Conservation (phyloP, 805 yeast genomes). For the Lipomyces yamadae region DNA sequence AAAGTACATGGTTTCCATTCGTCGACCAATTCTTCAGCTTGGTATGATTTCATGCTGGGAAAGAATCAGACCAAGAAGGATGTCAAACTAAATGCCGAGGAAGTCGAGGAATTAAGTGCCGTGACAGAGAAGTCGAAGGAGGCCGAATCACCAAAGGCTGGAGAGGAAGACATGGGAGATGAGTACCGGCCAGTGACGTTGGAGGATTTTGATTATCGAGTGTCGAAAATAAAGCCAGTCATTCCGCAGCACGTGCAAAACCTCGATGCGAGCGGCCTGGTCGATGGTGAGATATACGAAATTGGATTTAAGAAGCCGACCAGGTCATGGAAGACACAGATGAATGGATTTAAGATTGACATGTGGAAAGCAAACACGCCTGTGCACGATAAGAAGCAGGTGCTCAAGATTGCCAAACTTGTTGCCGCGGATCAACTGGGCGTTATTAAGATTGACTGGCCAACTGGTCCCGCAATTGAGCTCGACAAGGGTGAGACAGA, state of each 20-base stretch:
- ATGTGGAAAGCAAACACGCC: slow-evolving; percentile 22
- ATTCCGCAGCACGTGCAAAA: background rate
- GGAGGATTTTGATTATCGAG: slow-evolving; percentile 23
- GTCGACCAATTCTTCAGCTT: background rate
- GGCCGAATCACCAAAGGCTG: background rate
- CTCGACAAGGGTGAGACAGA: background rate
- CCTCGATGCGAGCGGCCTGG: background rate
- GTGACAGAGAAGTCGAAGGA: background rate
- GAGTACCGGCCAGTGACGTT: slow-evolving; percentile 17
- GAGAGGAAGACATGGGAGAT: slow-evolving; percentile 10
- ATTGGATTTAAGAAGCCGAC: slow-evolving; percentile 21
- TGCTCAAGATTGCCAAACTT: slow-evolving; percentile 19
- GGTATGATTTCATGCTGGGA: background rate
- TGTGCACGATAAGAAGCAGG: slow-evolving; percentile 12
- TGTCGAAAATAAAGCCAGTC: slow-evolving; percentile 17
- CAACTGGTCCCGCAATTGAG: slow-evolving; percentile 9
- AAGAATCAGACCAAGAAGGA: slow-evolving; percentile 9
- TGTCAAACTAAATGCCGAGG: slow-evolving; percentile 23
- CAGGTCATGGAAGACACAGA: slow-evolving; percentile 3
- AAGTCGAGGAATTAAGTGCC: slow-evolving; percentile 20
- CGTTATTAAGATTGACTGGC: slow-evolving; percentile 22
- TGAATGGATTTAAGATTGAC: slow-evolving; percentile 16
- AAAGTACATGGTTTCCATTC: background rate
- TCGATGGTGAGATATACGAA: slow-evolving; percentile 14
- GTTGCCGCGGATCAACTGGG: slow-evolving; percentile 28